Evolutionary conservation across 345 rosid species (phyloP), one percentile per base, ranked within the genome.

Genomic region (Xanthoceras sorbifolium): DNA sequence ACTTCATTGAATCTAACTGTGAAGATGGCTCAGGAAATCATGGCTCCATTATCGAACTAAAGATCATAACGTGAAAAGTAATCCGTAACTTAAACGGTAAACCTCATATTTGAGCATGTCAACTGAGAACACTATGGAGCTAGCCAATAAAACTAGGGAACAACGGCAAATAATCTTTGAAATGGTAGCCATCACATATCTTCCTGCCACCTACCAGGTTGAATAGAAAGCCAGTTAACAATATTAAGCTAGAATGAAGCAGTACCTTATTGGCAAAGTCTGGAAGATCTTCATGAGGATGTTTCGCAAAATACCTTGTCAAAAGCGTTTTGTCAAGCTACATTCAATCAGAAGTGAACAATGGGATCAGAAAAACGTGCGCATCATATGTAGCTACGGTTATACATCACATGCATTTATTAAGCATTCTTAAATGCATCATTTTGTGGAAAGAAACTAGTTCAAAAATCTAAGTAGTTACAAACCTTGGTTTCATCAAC

Each of bases 271-370:
- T 84, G 71, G 91, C 84, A 63, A 93, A 93, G 77, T 79, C 44
- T 40, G 97, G 98, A 77, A 93, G 93, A 74, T 87, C 78, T n/a
- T 88, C 85, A 0, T 65, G 86, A 25, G 93, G 92, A 85, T 85
- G 72, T 83, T 84, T 75, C 6, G 83, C 69, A 80, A 93, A 93
- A 82, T 78, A 93, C 64, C 76, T 86, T 57, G 78, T 81, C 17
- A 93, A 81, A 55, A 93, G 86, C 77, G 42, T 81, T 74, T 81
- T 89, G 83, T 93, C 97, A 31, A 93, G 86, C 98, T 93, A 67
- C 83, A 87, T 55, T 23, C 82, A 81, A 17, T 57, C 69, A 79
- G 67, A 69, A 26, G 25, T 22, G 4, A 57, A 20, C 62, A 57
- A 8, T 63, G 20, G 23, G 31, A 48, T 66, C 36, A 69, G 31